Conservation (phyloP, 345 rosid species). For the Melaleuca alternifolia region DNA sequence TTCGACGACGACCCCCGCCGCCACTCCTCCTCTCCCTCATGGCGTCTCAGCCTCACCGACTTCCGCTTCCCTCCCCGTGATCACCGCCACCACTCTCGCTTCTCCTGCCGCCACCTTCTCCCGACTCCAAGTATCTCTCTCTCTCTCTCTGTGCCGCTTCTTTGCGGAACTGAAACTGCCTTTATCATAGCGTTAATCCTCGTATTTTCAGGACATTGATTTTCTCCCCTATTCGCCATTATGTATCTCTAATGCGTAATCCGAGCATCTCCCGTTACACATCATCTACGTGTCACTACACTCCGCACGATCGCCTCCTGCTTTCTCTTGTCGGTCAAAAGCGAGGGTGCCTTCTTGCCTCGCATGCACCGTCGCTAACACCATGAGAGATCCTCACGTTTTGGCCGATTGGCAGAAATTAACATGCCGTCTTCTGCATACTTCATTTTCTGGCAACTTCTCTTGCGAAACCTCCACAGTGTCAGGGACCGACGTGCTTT, state of each 20-base stretch:
- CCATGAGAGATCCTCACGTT: not conserved
- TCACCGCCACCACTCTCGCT: not conserved
- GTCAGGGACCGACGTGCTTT: not conserved
- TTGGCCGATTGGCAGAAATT: not conserved
- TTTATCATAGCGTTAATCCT: not conserved
- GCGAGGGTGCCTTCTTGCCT: not conserved
- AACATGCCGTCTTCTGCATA: not conserved
- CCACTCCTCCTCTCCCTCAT: not conserved
- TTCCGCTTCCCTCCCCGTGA: slow-evolving; percentile 6
- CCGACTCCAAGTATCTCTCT: not conserved
- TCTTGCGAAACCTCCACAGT: not conserved
- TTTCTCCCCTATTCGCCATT: not conserved
- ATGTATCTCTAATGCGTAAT: not conserved
- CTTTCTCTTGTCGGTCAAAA: not conserved
- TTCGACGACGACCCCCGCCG: not conserved
- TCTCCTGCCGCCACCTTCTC: slow-evolving; percentile 3
- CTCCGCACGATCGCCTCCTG: not conserved
- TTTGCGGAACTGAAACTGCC: not conserved
- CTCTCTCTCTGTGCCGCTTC: not conserved
- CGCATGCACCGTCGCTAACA: not conserved
- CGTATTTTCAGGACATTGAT: not conserved
- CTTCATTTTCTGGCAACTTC: not conserved
- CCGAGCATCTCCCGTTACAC: not conserved
- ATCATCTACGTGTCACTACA: not conserved
- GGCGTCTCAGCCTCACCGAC: slow-evolving; percentile 11